Conservation (phyloP, 805 yeast genomes). For the Teunomyces kruisii region DNA sequence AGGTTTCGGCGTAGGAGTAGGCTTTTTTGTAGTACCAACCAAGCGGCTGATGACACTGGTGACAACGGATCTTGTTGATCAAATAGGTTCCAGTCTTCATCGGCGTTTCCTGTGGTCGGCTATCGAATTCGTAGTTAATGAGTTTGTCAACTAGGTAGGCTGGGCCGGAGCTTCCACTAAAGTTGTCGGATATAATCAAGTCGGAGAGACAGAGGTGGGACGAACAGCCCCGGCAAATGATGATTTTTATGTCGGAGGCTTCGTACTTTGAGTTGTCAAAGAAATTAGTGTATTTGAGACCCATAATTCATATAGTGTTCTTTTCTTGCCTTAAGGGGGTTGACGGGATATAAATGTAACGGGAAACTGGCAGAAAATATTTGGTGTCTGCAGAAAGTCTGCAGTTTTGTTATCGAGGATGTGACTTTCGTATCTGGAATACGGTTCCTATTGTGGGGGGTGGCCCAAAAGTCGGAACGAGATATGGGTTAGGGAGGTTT, state of each 20-base stretch:
- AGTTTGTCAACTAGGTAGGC: constrained; percentile 42
- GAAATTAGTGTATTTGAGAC: constrained; percentile 39
- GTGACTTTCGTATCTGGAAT: neutral
- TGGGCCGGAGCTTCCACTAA: constrained; percentile 40
- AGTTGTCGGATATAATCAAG: constrained; percentile 37
- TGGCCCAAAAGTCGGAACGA: neutral
- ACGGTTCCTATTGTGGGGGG: neutral
- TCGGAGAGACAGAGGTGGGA: constrained; percentile 40
- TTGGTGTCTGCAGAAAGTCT: constrained; percentile 2
- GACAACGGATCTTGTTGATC: constrained; percentile 37
- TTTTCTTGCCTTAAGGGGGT: neutral
- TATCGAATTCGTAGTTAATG: constrained; percentile 32
- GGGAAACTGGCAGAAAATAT: constrained; percentile 1
- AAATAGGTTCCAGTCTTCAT: constrained; percentile 43
- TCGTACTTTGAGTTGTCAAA: constrained; percentile 39
- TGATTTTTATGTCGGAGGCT: constrained; percentile 35
- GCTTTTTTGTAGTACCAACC: constrained; percentile 46
- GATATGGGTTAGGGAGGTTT: neutral
- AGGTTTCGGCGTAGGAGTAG: constrained; percentile 32
- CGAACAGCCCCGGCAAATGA: constrained; percentile 41
- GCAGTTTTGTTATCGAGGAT: neutral
- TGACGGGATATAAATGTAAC: neutral
- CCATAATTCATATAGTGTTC: constrained; percentile 26
- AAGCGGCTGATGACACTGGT: constrained; percentile 33
- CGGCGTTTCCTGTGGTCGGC: constrained; percentile 27